Conservation (phyloP, 2,329 filamentous ascomycete species). For the Curvularia sp. region DNA sequence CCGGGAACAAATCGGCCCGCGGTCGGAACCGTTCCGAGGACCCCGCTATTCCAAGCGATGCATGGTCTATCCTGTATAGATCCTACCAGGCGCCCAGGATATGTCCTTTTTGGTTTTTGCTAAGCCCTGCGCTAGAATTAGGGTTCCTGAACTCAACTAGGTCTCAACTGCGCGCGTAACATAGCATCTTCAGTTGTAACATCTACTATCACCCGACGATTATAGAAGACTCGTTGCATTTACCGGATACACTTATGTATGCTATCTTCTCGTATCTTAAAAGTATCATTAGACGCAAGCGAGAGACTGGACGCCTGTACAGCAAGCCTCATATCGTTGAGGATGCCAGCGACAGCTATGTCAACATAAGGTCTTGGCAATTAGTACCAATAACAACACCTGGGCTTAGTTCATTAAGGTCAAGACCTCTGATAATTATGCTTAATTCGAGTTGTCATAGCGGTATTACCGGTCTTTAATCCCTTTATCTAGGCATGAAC, state of each 20-base stretch:
- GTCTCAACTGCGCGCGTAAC: neutral
- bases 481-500: neutral
- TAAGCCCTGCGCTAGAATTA: neutral
- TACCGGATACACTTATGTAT: too few species aligned
- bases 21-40: constrained; percentile 31
- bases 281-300: neutral
- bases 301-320: neutral
- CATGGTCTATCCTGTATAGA: constrained; percentile 4
- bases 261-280: neutral
- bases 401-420: neutral
- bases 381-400: neutral
- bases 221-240: neutral
- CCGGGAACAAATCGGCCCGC: constrained; percentile 27
- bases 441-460: neutral
- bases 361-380: neutral
- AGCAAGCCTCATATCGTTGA: neutral
- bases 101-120: neutral
- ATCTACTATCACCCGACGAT: too few species aligned
- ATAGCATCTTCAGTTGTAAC: neutral
- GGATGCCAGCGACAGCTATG: neutral
- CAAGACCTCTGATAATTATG: neutral
- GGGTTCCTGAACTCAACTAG: neutral
- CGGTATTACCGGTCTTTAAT: neutral
- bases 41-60: constrained; percentile 1
- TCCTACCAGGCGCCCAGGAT: neutral